Evolutionary conservation across 108 stramenopile species (phyloP), one percentile per base, ranked within the genome.

Genomic region (Heterococcus sp.): DNA sequence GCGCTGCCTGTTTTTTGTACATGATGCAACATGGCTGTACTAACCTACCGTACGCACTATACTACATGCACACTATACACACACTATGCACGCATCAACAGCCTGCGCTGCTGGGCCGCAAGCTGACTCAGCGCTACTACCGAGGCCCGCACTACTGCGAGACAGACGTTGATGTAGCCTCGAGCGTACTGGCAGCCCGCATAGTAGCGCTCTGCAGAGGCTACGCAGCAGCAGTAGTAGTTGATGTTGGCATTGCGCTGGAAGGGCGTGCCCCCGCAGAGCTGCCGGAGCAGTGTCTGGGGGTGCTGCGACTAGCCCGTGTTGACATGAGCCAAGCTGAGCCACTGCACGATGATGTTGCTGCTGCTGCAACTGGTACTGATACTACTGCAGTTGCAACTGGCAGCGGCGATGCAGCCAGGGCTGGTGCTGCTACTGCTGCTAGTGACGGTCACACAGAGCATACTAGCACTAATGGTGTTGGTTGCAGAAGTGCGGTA

Each of bases 61-160:
- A n/a, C n/a, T n/a, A n/a, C n/a, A n/a, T n/a, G n/a, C n/a, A n/a
- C n/a, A n/a, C n/a, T n/a, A n/a, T n/a, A n/a, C n/a, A n/a, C n/a
- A n/a, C n/a, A n/a, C n/a, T n/a, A n/a, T n/a, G n/a, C n/a, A n/a
- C n/a, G n/a, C n/a, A n/a, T n/a, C 46, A 8, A 21, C 46, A 58
- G 63, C 89, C 88, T 0, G 85, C 88, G 2, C 75, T 90, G 27
- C 67, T 89, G n/a, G 88, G 85, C 29, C 86, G 80, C 36, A 89
- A 88, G 74, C 72, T 86, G n/a, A 82, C 40, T 35, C 86, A 82
- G 58, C 69, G 88, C 2, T 87, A 88, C 39, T 87, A 87, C 38
- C 76, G 88, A 21, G 86, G 84, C 0, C 26, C 63, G 2, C 35
- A 68, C 65, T 88, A 88, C 66, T 39, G 89, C 29, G 90, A 90